Base-by-base conservation (phyloP, 192 early-diverging fungal genomes). In the Gryganskiella cystojenkinii region DNA sequence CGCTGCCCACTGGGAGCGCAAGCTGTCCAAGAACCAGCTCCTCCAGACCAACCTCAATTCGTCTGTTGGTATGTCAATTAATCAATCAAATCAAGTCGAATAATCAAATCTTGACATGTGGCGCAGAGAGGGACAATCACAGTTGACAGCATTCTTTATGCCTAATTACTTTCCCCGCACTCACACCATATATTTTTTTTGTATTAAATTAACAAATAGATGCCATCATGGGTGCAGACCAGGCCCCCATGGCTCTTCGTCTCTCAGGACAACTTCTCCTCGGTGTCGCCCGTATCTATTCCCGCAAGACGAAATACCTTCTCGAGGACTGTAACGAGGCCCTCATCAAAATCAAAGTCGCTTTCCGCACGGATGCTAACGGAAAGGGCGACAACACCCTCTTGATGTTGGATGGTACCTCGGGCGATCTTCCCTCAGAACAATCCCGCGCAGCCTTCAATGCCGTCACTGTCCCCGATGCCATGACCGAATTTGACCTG, bases 291-390 rank as follows among this genome's bases (percentile, higher is more conserved):
- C 89, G 92, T 37, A 99, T 99, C 67, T 98, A 96, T 84, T 96
- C 97, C 4, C 88, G 96, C 33, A 99, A 99, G 81, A 92, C 98
- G 1, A 91, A 90, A 46, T 99, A 99, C 70, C 83, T 99, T 45
- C 85, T 99, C 4, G 97, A 99, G 67, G 98, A 99, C 78, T 99
- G 97, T 73, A 94, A 93, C 72, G 97, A 98, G 54, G 97, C 98
- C 1, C 82, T 99, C 24, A 81, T 96, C 33, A 94, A 96, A 56
- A 95, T 99, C 65, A 98, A 99, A 69, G 86, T 97, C 89, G 94
- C 96, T 14, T 59, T 62, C 35, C 46, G 63, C 30, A 40, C 57
- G 5, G 71, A 95, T 89, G 92, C 93, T 2, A 94, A 91, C 73
- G 80, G 84, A 60, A 86, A 90, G 10, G 95, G 94, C 13, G 91